Base-by-base conservation (phyloP, 2,329 filamentous ascomycete species). In the Penicillium psychrosexuale region DNA sequence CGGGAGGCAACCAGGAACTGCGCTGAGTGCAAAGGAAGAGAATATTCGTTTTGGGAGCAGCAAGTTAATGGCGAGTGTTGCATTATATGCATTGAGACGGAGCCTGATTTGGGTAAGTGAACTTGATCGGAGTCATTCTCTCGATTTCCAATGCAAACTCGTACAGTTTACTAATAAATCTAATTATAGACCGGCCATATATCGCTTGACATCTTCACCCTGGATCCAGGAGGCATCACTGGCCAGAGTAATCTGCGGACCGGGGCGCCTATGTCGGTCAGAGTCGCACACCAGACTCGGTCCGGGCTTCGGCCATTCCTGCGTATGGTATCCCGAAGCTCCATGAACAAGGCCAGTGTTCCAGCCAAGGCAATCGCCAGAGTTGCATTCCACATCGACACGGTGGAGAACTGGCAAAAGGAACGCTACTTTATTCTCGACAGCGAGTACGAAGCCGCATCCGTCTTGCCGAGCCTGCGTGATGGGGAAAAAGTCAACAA, bases 31-130 rank as follows among this genome's bases (percentile, higher is more conserved):
- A 13, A 70, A 68, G 50, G 68, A 73, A 60, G 66, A 59, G 13
- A 65, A 61, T 43, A 37, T 61, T 22, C 67, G 70, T 17, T 72
- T 67, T 49, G 68, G 67, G 24, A 73, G 71, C 53, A 73, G 70
- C 55, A 73, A 73, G 53, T 48, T 73, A 28, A 51, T 73, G 17
- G 68, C 67, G 53, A 70, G 65, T 48, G 65, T 66, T 8, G 66
- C 68, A 17, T 66, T 73, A 65, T 73, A 73, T 65, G 69, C 70
- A 39, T 59, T 73, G 60, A 67, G 70, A 43, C 66, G 71, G 37
- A 73, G 71, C 55, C 55, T 73, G 55, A 64, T 66, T 37, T 58
- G 64, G 47, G 71, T 72, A 57, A 66, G 70, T 67, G 9, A 36
- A 47, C 31, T 28, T 40, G 31, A 33, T 15, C 9, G 8, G 44